Base-by-base conservation (phyloP, 1,284 basidiomycete species). In the Naganishia sp. region DNA sequence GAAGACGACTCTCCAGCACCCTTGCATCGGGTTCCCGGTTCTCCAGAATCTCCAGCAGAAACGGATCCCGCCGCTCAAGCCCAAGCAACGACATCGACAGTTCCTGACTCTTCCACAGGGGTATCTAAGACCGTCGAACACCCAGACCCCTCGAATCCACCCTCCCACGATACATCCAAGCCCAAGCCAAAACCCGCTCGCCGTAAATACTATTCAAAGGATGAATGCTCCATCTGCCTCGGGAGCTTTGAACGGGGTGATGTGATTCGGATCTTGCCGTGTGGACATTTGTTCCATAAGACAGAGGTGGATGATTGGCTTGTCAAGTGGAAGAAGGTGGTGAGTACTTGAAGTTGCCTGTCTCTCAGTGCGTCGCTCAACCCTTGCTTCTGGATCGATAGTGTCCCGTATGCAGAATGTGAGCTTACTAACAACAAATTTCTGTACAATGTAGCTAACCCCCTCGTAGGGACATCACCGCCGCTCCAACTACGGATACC, bases 271-370 rank as follows among this genome's bases (percentile, higher is more conserved):
- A 90, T 94, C 60, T 77, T 95, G 54, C 93, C 93, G 0, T 96
- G 93, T 74, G 88, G 90, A 61, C 93, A 95, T 76, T 86, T 94
- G 39, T 83, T 81, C 70, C 82, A 82, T 70, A 79, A 80, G 63
- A 86, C 88, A 52, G 92, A 94, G 77, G 87, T 94, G 50, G 91
- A 93, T 75, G 85, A 88, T 71, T 96, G 93, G 93, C 80, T 96
- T 67, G 88, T 93, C 68, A 87, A 89, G 69, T 86, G 89, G 77
- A 90, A 92, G 82, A 93, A 94, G 53, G 52, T 67, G 23, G 64
- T 65, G 41, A 57, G 64, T 60, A 18, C 10, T 6, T 17, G 25
- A 18, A 50, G 28, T 46, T 6, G n/a, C 39, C 17, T 17, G 32
- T 4, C 7, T 39, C 35, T 39, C 28, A 28, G 7, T 13, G 7